These are phyloP conservation scores for Singerocomus inundabilis DNA, from an alignment of 1,284 basidiomycete species.

Conservation along the genomic window DNA sequence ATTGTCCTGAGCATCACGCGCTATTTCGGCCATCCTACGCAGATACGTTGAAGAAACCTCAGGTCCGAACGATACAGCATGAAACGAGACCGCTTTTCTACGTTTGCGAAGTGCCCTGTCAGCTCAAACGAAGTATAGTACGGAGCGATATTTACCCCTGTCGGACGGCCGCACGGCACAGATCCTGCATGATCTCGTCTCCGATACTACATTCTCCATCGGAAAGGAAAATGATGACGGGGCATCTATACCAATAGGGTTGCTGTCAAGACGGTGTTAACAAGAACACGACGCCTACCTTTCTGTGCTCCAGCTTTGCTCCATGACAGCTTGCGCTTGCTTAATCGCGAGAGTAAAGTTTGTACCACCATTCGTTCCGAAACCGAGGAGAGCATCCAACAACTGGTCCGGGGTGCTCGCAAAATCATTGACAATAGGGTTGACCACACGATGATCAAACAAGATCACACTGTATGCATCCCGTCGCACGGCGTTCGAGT, in stretches of 20 bases:
- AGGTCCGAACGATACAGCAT: constrained; percentile 57
- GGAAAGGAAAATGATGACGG: constrained; percentile 65
- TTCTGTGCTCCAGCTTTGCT: constrained; percentile 53
- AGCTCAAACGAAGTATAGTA: background rate
- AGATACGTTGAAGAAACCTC: constrained; percentile 35
- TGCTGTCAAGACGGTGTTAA: background rate
- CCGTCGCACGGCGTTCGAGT: constrained; percentile 36
- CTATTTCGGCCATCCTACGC: constrained; percentile 53
- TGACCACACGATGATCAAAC: constrained; percentile 38
- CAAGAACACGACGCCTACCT: constrained; percentile 35
- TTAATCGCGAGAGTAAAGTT: constrained; percentile 46
- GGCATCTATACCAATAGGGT: constrained; percentile 37
- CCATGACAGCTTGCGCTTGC: constrained; percentile 42
- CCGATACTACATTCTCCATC: constrained; percentile 50
- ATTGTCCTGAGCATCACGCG: constrained; percentile 46
- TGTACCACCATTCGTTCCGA: constrained; percentile 42
- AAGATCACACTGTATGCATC: constrained; percentile 60
- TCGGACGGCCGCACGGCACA: constrained; percentile 47
- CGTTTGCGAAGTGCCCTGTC: background rate
- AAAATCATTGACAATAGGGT: constrained; percentile 48
- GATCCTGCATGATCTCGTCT: constrained; percentile 43
- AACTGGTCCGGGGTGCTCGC: constrained; percentile 47
- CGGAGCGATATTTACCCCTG: constrained; percentile 40
- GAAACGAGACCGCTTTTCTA: constrained; percentile 59
- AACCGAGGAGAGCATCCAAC: constrained; percentile 39